A percentile compares a stretch with the other conserved stretches of the same genome.
These are phyloP conservation scores for Dictyostelium firmibasis DNA, from an alignment of 78 protist species.

Conservation along the genomic window DNA sequence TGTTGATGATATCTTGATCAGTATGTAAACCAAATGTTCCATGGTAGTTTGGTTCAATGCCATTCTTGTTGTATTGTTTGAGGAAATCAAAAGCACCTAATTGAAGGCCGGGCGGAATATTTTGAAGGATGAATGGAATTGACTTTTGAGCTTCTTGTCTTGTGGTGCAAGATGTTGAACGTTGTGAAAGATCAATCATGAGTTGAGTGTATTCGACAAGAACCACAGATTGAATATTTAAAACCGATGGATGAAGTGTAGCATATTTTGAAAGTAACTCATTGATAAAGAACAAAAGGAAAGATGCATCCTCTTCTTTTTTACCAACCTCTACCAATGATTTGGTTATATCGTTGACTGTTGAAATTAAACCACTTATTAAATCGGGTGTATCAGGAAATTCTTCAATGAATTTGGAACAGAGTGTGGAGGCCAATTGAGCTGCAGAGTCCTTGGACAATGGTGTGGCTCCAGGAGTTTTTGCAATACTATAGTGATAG, in stretches of 20 bases:
- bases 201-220: constrained; percentile 25
- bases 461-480: constrained; percentile 8
- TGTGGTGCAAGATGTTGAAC: constrained; percentile 7
- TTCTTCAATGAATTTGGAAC: neutral
- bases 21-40: constrained; percentile 46
- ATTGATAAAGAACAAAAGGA: constrained; percentile 28
- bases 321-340: constrained; percentile 27
- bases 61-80: constrained; percentile 8
- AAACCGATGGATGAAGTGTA: neutral
- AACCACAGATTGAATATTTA: neutral
- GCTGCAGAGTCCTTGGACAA: neutral
- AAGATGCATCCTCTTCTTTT: constrained; percentile 31
- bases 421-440: neutral
- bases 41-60: neutral
- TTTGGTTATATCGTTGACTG: constrained; percentile 18
- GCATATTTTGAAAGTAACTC: constrained; percentile 17
- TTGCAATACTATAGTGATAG: constrained; percentile 35
- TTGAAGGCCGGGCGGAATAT: constrained; percentile 45
- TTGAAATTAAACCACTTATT: neutral
- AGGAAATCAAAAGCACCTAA: constrained; percentile 57
- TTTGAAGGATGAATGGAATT: constrained; percentile 47
- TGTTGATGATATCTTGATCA: constrained; percentile 16
- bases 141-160: constrained; percentile 33
- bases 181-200: constrained; percentile 50
- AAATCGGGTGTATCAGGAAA: neutral